Conservation (phyloP, 2,329 filamentous ascomycete genomes). For the Xylariaceae sp. region DNA sequence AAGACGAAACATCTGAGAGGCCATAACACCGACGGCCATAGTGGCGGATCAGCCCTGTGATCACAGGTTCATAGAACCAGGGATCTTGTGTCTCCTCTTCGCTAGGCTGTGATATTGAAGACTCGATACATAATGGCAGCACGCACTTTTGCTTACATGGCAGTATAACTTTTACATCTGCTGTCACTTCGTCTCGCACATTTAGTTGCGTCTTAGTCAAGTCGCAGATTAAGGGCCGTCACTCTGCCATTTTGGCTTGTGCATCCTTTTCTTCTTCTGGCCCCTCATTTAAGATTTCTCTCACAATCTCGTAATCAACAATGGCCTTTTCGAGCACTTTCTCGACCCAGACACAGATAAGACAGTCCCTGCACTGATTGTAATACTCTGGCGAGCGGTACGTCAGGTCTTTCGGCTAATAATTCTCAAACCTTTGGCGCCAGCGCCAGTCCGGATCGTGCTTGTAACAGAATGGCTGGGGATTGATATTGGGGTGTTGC, state of each 20-base stretch:
- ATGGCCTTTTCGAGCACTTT: constrained; percentile 1
- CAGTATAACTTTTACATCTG: constrained; percentile 2
- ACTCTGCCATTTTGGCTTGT: constrained; percentile 4
- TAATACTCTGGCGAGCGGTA: constrained; percentile 4
- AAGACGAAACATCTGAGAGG: constrained; percentile 3
- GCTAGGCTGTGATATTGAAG: neutral
- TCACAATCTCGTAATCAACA: neutral
- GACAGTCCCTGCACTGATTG: neutral
- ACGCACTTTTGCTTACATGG: constrained; percentile 6
- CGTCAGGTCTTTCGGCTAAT: constrained; percentile 1
- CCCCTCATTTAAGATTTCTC: too few relatives aligned
- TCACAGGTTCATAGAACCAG: constrained; percentile 1
- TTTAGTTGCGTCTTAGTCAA: neutral
- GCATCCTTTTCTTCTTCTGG: too few relatives aligned
- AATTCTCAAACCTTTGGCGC: neutral
- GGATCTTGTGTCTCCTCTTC: neutral
- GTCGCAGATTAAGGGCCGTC: constrained; percentile 9
- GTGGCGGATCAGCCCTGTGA: constrained; percentile 6
- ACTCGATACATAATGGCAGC: constrained; percentile 3
- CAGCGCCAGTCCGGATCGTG: constrained; percentile 6
- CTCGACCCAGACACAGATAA: constrained; percentile 3
- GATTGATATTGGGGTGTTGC: constrained; percentile 1
- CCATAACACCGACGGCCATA: constrained; percentile 7
- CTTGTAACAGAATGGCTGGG: constrained; percentile 5
- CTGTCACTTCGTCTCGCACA: constrained; percentile 3